phyloP scores from a whole-genome alignment of 768 basidiomycete genomes.

The Tylopilus intermedius region DNA sequence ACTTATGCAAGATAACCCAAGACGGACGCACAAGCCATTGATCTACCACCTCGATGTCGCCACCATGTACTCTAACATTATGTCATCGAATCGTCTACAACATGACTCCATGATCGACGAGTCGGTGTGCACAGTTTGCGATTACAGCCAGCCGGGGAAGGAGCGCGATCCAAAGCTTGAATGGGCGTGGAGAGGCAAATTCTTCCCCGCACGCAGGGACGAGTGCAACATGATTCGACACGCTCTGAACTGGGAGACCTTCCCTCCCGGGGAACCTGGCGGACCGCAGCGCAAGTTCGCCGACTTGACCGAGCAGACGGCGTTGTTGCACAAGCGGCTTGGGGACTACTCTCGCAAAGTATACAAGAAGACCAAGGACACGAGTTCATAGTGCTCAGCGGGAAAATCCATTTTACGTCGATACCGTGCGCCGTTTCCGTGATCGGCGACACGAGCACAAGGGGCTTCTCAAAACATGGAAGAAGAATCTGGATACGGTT shows the following conservation, averaged over 20 bases:
- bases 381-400: conserved; percentile 94
- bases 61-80: conserved; percentile 99
- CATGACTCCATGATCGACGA: conserved; percentile 98
- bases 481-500: conserved; percentile 88
- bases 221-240: conserved; percentile 99
- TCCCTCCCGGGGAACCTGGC: conserved; percentile 75
- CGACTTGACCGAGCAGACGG: conserved; percentile 89
- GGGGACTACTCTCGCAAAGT: conserved; percentile 99
- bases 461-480: conserved; percentile 97
- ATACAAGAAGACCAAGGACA: conserved; percentile 97
- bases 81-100: conserved; percentile 98
- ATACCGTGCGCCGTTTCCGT: conserved; percentile 94
- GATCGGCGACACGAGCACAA: conserved; percentile 99
- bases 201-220: conserved; percentile 94
- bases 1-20: conserved; percentile 85
- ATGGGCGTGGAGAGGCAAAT: conserved; percentile 99
- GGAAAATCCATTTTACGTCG: conserved; percentile 98
- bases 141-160: conserved; percentile 95
- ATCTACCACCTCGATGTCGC: conserved; percentile 99
- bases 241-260: conserved; percentile 89
- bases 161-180: conserved; percentile 87
- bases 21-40: conserved; percentile 83
- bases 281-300: conserved; percentile 73
- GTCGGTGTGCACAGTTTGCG: conserved; percentile 94
- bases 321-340: conserved; percentile 89